Conservation (phyloP, 345 rosid genomes). For the Hibiscus syriacus region DNA sequence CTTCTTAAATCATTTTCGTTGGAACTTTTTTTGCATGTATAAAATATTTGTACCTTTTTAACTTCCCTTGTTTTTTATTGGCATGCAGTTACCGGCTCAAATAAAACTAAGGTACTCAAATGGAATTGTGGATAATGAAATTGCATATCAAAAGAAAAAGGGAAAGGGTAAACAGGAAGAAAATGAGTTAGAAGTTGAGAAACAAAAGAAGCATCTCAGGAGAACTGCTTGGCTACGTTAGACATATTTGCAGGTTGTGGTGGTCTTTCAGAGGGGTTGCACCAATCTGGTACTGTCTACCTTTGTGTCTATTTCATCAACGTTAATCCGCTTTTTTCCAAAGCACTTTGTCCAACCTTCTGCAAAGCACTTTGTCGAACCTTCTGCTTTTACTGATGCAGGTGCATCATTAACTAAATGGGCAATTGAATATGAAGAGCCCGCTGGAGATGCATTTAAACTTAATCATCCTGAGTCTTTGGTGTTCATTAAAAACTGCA, state of each 20-base stretch:
- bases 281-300: constrained; percentile 29
- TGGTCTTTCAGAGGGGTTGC: constrained; percentile 59
- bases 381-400: constrained; percentile 13
- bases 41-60: not conserved
- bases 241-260: constrained; percentile 80
- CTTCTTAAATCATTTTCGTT: not conserved
- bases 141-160: constrained; percentile 55
- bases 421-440: constrained; percentile 93
- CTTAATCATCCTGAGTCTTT: constrained; percentile 59
- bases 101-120: constrained; percentile 45
- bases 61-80: not conserved
- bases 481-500: constrained; percentile 71
- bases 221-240: constrained; percentile 35
- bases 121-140: constrained; percentile 29
- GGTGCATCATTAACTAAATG: constrained; percentile 68
- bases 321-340: not conserved
- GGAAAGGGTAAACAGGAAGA: constrained; percentile 62
- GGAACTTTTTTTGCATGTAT: not conserved
- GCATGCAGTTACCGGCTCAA: constrained; percentile 34
- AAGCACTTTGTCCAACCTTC: too few species aligned
- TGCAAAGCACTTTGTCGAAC: too few species aligned
- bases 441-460: constrained; percentile 75
- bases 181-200: constrained; percentile 20
- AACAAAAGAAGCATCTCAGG: constrained; percentile 23
- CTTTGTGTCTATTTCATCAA: not conserved